Evolutionary conservation across 2,329 filamentous ascomycete species (phyloP), one percentile per base, ranked within the genome.

Genomic region (Pestalotiopsis sp.): DNA sequence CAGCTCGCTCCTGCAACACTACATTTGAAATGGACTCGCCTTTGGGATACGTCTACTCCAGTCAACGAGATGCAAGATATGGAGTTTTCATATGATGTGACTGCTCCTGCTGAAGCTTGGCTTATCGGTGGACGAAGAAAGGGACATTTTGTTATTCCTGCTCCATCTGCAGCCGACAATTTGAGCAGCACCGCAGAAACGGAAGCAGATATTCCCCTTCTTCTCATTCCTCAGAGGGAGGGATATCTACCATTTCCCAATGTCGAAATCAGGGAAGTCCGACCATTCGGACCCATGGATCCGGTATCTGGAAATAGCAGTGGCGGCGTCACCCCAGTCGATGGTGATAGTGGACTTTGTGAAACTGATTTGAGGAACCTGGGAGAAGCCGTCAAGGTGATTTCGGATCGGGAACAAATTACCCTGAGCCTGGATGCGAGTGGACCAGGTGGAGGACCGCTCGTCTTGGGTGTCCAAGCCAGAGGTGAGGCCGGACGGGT

Each of bases 31-130:
- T 91, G 88, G 87, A 91, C 89, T 11, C 85, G 89, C 36, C 79
- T 83, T 2, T 92, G 90, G 90, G 87, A 91, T 71, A 88, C 85
- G 0, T 78, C 80, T 0, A 77, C 80, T 14, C 68, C 78, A 1
- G 70, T 76, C 11, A 71, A 77, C 3, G 65, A 74, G 17, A 77
- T 76, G 49, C 66, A 71, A 0, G 85, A 89, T 25, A 83, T 94
- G 1, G 90, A 94, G 71, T 97, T 97, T 76, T 90, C 91, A 72
- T 97, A 96, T 79, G 95, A 97, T 73, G 85, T 98, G 25, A 89
- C 90, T 14, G 91, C 91, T 0, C 88, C 90, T 17, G 82, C 87
- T 2, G 94, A 95, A 52, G 86, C 88, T 0, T 98, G 95, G 95
- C 87, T 98, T 1, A 83, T 98, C 3, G 95, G 94, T 25, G 95